Base-by-base conservation (phyloP, 2,329 filamentous ascomycete genomes). In the Venturia asperata region DNA sequence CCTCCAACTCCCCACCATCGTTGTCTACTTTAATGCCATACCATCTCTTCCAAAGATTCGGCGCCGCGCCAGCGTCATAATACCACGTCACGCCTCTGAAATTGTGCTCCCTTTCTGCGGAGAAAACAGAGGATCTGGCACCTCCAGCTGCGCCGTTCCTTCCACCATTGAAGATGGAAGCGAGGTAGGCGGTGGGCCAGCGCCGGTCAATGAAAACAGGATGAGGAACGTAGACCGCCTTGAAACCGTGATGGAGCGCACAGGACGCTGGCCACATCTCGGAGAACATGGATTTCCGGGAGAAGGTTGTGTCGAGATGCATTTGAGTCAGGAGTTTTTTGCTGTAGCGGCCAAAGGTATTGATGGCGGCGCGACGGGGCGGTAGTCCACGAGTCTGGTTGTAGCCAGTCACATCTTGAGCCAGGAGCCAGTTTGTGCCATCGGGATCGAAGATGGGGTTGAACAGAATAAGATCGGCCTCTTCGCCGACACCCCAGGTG, bases 251-350 rank as follows among this genome's bases (percentile, higher is more conserved):
- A 69, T 91, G 89, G 5, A 92, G 78, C 0, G 88, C 87, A 72
- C 86, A 82, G 0, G 82, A 84, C 0, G 87, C 82, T 1, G 88
- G 88, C 76, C 88, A 91, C 89, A 92, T 92, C 74, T 92, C 89
- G 34, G 83, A 85, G 73, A 90, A 92, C 87, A 87, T 91, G 74
- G 80, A 86, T 74, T 87, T 89, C 68, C 85, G 85, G 70, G 84
- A 80, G 37, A 82, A 80, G 74, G 87, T 86, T 4, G 86, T 88
- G 71, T 91, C 88, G 69, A 89, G 83, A 75, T 92, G 89, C 87
- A 92, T 92, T 5, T 85, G 85, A 58, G 82, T 76, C 6, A 92
- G 77, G 1, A 92, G 79, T 15, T 87, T 82, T 30, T 85, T 82
- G 37, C 85, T 88, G 42, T 91, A 78, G 11, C 89, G 85, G 1